Base-by-base conservation (phyloP, 805 yeast genomes). In the Suhomyces sp. region DNA sequence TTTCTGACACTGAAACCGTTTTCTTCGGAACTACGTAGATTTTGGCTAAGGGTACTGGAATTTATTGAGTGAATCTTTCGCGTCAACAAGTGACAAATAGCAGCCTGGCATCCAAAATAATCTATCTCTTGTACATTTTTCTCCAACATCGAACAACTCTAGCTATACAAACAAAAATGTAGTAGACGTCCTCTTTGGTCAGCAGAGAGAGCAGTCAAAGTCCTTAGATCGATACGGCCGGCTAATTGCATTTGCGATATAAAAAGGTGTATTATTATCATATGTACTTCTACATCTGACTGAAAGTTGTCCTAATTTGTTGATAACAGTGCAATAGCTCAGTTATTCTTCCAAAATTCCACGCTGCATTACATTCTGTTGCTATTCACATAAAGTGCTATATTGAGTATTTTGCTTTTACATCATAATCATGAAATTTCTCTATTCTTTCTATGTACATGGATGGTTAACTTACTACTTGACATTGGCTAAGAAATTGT, bases 401-500 rank as follows among this genome's bases (percentile, higher is more conserved):
- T 12, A 4, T 27, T 6, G 12, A 10, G 5, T 27, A 12, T 1
- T 27, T 5, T n/a, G n/a, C 13, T 27, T 6, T n/a, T 27, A 27
- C 31, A 27, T n/a, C 31, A 27, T 27, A 27, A 27, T 27, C 31
- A 12, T 27, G 31, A 27, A 24, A 12, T 27, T n/a, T n/a, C 35
- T 31, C n/a, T 31, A 31, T 31, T n/a, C 12, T 31, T 31, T 17
- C 41, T 37, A 37, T 19, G 22, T 37, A 37, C 41, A 37, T 37
- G 41, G 21, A 9, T n/a, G 12, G 25, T 7, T 8, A 22, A 21
- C n/a, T 41, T 39, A 40, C 46, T 46, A 53, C 54, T 59, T 63
- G 79, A 82, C 79, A 59, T 81, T 81, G 33, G 84, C 74, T 70
- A 87, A 71, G 71, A 91, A 92, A 77, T 92, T 92, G 66, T 82